These are phyloP conservation scores for Citropsis articulata DNA, from an alignment of 345 rosid species.

Conservation along the genomic window DNA sequence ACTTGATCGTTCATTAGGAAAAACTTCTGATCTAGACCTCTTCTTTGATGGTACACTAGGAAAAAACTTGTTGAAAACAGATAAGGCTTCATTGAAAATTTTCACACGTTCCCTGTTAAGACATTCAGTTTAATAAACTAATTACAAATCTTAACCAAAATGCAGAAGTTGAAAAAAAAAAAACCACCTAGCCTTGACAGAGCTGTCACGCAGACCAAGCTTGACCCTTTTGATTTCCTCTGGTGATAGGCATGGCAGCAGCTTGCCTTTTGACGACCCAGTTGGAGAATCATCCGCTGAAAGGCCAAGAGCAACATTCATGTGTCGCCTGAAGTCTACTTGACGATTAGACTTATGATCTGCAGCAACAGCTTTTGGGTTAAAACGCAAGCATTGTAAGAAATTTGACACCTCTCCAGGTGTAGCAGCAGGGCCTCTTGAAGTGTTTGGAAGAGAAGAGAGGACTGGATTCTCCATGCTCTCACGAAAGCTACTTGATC, in stretches of 20 bases:
- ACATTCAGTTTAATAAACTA: conserved; percentile 27
- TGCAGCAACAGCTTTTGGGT: conserved; percentile 69
- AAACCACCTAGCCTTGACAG: conserved; percentile 79
- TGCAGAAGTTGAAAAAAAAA: conserved; percentile 33
- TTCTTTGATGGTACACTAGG: conserved; percentile 75
- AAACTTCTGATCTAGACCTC: conserved; percentile 77
- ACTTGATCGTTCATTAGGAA: conserved; percentile 56
- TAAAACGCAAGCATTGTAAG: conserved; percentile 69
- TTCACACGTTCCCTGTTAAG: conserved; percentile 75
- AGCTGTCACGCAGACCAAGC: conserved; percentile 60
- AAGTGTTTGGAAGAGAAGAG: conserved; percentile 64
- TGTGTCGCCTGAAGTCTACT: conserved; percentile 65
- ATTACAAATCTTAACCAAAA: conserved; percentile 17
- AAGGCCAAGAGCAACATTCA: conserved; percentile 71
- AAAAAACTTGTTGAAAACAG: conserved; percentile 73
- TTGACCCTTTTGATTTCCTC: conserved; percentile 81
- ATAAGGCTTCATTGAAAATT: conserved; percentile 75
- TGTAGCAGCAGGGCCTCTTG: conserved; percentile 60
- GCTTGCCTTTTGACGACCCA: conserved; percentile 59
- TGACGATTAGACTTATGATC: conserved; percentile 76
- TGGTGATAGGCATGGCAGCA: conserved; percentile 43
- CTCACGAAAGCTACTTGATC: conserved; percentile 88
- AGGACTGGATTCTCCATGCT: conserved; percentile 63
- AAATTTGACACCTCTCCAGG: conserved; percentile 72
- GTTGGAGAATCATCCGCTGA: conserved; percentile 70